Evolutionary conservation across 306 rosid genomes (phyloP).

Genomic region (Castanea mollissima): DNA sequence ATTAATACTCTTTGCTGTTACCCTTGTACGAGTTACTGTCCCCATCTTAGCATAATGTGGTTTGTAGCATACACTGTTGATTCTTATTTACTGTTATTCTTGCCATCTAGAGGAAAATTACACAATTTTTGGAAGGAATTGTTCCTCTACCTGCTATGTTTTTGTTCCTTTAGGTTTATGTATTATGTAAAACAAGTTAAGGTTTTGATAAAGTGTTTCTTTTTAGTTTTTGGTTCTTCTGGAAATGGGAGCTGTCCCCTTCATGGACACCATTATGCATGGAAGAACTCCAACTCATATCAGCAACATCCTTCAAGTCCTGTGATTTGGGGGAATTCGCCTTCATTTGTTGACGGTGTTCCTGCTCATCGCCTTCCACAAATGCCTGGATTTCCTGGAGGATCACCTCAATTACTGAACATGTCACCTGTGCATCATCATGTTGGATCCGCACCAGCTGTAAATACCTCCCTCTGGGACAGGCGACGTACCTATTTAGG

Average conservation of each 20-base stretch:
- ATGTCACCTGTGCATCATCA: slow-evolving; percentile 58
- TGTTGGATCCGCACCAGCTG: slow-evolving; percentile 82
- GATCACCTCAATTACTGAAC: slow-evolving; percentile 55
- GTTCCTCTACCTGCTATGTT: not conserved
- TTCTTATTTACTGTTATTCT: not conserved
- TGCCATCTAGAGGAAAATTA: not conserved
- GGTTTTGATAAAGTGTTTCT: slow-evolving; percentile 18
- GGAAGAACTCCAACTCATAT: slow-evolving; percentile 58
- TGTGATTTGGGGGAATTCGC: slow-evolving; percentile 64
- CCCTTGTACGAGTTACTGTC: not conserved
- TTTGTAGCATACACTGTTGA: not conserved
- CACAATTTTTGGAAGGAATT: not conserved
- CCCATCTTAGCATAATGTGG: too few species aligned
- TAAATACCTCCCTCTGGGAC: slow-evolving; percentile 76
- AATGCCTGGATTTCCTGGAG: slow-evolving; percentile 57
- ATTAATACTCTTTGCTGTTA: not conserved
- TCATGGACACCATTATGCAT: slow-evolving; percentile 57
- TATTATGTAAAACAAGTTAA: not conserved
- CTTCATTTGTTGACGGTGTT: slow-evolving; percentile 58
- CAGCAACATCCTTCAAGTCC: slow-evolving; percentile 65
- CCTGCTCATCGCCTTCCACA: slow-evolving; percentile 53
- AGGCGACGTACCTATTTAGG: slow-evolving; percentile 55
- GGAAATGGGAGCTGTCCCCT: slow-evolving; percentile 57
- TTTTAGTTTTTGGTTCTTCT: slow-evolving; percentile 40
- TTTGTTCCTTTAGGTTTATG: not conserved